phyloP scores from a whole-genome alignment of 805 yeast species.

The Candida ascalaphidarum region DNA sequence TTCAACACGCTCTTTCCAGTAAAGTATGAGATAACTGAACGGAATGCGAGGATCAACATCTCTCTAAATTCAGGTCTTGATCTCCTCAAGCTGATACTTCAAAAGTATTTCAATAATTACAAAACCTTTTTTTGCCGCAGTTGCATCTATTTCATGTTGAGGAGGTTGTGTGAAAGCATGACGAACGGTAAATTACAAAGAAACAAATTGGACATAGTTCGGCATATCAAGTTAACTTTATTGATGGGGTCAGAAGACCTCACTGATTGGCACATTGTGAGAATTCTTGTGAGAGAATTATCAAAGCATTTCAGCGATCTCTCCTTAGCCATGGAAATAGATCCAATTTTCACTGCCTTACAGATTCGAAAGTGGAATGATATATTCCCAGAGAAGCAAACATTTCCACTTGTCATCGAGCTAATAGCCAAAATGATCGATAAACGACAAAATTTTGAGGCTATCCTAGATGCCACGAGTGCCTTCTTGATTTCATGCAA shows the following conservation, averaged over 20 bases:
- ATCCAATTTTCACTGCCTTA: conserved; percentile 12
- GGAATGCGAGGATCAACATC: conserved; percentile 7
- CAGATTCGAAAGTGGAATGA: conserved; percentile 1
- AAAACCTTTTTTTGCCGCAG: conserved; percentile 25
- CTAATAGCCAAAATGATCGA: background rate
- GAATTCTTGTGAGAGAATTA: conserved; percentile 8
- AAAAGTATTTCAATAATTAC: conserved; percentile 8
- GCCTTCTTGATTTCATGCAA: no score
- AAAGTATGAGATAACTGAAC: conserved; percentile 2
- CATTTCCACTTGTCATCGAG: conserved; percentile 4
- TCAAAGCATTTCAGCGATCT: conserved; percentile 11
- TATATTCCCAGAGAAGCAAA: background rate
- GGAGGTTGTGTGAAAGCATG: conserved; percentile 15
- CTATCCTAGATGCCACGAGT: no score
- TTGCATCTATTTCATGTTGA: conserved; percentile 26
- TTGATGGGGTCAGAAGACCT: conserved; percentile 12
- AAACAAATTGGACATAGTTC: conserved; percentile 13
- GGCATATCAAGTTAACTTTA: conserved; percentile 30
- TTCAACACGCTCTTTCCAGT: background rate
- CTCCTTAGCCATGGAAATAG: conserved; percentile 14
- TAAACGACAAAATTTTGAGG: no score
- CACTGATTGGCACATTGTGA: conserved; percentile 8
- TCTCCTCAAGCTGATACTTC: conserved; percentile 14
- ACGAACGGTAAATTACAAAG: conserved; percentile 14
- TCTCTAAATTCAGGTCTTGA: conserved; percentile 18